Evolutionary conservation across 129 eudicot genomes (phyloP), one percentile per base, ranked within the genome.

Genomic region (Helichrysum umbraculigerum): DNA sequence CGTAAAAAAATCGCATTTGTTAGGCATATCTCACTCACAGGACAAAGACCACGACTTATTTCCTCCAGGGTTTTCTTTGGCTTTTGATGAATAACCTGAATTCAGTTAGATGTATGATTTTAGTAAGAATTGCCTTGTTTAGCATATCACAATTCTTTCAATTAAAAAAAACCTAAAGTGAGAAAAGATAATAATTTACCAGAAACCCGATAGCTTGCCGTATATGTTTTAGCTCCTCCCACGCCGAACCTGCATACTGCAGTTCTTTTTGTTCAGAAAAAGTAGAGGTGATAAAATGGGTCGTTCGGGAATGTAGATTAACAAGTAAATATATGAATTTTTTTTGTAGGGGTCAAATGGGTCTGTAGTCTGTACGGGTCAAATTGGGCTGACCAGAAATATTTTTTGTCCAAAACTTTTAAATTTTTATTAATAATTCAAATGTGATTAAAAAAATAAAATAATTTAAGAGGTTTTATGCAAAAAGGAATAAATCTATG

Each of bases 191-290:
- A 44, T 50, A 33, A 58, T 56, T 56, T 83, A 94, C 99, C 96
- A 94, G 76, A 82, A 94, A 94, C 8, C 90, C 99, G 35, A 94
- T 94, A 54, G 99, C 99, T 82, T 94, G 97, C 68, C 96, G 87
- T 73, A 94, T 94, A 81, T 91, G 99, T 87, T 94, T 94, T 64
- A 94, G 86, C 80, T 91, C 99, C 39, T 91, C 97, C 96, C 97
- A 91, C 16, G 99, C 83, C 57, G 92, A 79, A 70, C 99, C 97
- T 81, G 99, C 93, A 84, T 94, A 94, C 99, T 94, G 99, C 85
- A 87, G 15, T 66, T 69, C 52, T 70, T 66, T 68, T 74, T 58
- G 70, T 80, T 82, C 66, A 68, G 69, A 56, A 56, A 44, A 76
- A 65, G 42, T 21, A 66, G 15, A 41, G 19, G 66, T 71, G 50